Evolutionary conservation across 2,329 filamentous ascomycete genomes (phyloP).

Genomic region (Calonectria multiphialidica): DNA sequence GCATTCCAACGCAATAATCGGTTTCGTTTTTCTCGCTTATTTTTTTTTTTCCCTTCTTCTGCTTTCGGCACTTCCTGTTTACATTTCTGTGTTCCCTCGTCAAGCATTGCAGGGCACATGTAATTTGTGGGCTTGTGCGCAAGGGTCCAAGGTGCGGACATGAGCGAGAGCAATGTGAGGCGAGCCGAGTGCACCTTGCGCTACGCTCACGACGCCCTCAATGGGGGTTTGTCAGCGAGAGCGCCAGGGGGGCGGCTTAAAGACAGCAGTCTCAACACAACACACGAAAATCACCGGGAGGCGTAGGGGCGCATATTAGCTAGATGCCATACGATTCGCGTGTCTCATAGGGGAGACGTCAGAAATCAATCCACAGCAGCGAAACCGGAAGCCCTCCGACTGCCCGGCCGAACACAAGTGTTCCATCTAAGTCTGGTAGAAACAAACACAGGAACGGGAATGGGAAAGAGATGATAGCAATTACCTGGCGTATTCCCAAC

Average conservation of each 20-base stretch:
- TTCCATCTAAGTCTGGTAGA: not conserved
- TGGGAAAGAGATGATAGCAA: slow-evolving; percentile 9
- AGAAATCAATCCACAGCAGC: not conserved
- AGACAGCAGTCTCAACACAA: not conserved
- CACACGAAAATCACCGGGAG: not conserved
- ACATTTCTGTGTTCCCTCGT: not conserved
- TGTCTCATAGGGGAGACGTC: not conserved
- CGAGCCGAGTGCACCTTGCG: not conserved
- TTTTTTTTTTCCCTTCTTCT: not conserved
- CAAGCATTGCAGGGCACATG: not conserved
- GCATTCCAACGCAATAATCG: not conserved
- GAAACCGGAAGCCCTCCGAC: not conserved
- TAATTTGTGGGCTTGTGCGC: not conserved
- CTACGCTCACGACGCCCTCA: not conserved
- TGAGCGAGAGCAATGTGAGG: slow-evolving; percentile 1
- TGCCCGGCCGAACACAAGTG: not conserved
- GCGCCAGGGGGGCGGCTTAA: not conserved
- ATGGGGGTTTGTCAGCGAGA: not conserved
- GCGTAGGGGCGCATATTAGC: not conserved
- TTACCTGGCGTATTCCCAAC: not conserved
- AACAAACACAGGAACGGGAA: slow-evolving; percentile 11
- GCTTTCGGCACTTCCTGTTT: not conserved
- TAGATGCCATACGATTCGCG: not conserved
- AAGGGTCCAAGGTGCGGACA: slow-evolving; percentile 2
- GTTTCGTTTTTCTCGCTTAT: not conserved